Conservation (phyloP, 1,139 yeast species). For the Yamadazyma pseudoaaseri region DNA sequence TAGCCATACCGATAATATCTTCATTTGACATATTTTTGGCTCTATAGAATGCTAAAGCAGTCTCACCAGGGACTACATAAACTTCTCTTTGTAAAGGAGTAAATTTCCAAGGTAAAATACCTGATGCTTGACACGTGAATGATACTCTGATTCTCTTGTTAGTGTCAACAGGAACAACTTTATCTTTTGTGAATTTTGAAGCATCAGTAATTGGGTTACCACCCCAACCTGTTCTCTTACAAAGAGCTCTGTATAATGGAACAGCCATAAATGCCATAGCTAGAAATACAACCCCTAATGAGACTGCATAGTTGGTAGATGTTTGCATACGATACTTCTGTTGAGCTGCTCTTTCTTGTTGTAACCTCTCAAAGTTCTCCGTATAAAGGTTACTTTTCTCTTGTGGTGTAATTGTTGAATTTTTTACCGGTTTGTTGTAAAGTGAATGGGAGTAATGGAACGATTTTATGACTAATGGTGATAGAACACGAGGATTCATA, state of each 20-base stretch:
- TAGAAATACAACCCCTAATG: conserved; percentile 68
- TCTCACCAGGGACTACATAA: conserved; percentile 93
- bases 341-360: conserved; percentile 27
- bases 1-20: conserved; percentile 97
- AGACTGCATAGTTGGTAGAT: conserved; percentile 68
- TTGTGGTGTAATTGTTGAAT: conserved; percentile 7
- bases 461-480: too few relatives aligned
- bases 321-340: conserved; percentile 42
- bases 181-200: conserved; percentile 79
- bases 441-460: not conserved
- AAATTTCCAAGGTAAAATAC: conserved; percentile 92
- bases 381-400: conserved; percentile 17
- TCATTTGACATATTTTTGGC: conserved; percentile 84
- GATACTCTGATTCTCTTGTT: conserved; percentile 77
- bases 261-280: conserved; percentile 91
- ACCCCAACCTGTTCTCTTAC: conserved; percentile 95
- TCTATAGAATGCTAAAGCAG: conserved; percentile 92
- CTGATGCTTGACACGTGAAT: conserved; percentile 90
- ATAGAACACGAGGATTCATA: too few relatives aligned
- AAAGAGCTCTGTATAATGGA: conserved; percentile 86
- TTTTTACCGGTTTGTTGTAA: not conserved
- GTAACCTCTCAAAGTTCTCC: conserved; percentile 15
- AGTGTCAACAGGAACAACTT: conserved; percentile 83
- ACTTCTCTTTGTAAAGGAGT: conserved; percentile 95
- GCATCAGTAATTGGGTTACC: conserved; percentile 92